phyloP scores from a whole-genome alignment of 495 filamentous ascomycete genomes.

The Monascus purpureus region DNA sequence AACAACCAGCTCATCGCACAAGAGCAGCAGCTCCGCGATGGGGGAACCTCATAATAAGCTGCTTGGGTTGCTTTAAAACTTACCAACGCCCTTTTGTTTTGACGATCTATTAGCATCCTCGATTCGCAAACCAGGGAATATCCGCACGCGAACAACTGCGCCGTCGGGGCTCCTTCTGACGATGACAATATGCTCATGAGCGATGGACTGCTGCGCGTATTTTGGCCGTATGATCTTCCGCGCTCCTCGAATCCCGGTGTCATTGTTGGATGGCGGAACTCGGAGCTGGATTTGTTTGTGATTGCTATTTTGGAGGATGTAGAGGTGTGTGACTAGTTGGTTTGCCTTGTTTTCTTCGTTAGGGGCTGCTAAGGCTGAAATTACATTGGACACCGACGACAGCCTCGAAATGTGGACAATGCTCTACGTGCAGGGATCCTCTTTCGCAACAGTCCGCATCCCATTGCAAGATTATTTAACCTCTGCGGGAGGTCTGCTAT shows the following conservation, averaged over 20 bases:
- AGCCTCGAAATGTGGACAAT: constrained; percentile 69
- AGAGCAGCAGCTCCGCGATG: background rate
- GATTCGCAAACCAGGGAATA: constrained; percentile 66
- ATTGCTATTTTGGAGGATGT: constrained; percentile 81
- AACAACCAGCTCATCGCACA: background rate
- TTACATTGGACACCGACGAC: constrained; percentile 2
- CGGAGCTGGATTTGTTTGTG: constrained; percentile 77
- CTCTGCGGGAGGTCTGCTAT: constrained; percentile 72
- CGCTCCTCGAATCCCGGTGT: constrained; percentile 61
- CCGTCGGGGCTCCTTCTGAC: constrained; percentile 85
- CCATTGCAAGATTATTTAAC: constrained; percentile 65
- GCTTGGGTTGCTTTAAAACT: too few species aligned
- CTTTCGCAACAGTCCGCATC: constrained; percentile 69
- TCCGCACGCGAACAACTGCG: constrained; percentile 92
- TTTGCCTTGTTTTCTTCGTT: background rate
- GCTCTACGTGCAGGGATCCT: constrained; percentile 74
- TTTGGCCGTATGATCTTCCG: constrained; percentile 86
- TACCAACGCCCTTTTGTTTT: too few species aligned
- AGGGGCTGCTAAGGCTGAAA: background rate
- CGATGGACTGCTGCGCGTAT: constrained; percentile 91
- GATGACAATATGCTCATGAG: constrained; percentile 55
- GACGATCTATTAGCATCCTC: constrained; percentile 74
- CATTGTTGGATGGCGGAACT: constrained; percentile 92
- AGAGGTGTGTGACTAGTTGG: constrained; percentile 63
- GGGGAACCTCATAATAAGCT: constrained; percentile 1